phyloP scores from a whole-genome alignment of 192 early-diverging fungal species.

The Podila horticola region DNA sequence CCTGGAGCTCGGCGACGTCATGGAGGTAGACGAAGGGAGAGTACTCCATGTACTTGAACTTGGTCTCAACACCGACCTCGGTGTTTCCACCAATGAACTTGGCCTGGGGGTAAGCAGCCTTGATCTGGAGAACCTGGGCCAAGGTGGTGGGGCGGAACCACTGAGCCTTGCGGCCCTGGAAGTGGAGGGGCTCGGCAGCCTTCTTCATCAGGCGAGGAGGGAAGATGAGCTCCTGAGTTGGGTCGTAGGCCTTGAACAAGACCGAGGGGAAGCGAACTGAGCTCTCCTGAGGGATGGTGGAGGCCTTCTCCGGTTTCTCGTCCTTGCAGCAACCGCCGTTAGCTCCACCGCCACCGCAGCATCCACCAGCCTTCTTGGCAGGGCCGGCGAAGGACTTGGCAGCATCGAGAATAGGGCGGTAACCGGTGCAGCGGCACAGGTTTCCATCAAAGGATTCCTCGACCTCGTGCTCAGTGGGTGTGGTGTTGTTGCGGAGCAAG shows the following conservation, averaged over 20 bases:
- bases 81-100: conserved; percentile 88
- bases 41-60: conserved; percentile 77
- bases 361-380: conserved; percentile 43
- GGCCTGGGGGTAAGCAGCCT: conserved; percentile 68
- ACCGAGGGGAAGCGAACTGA: conserved; percentile 46
- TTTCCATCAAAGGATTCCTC: conserved; percentile 90
- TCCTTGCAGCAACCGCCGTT: conserved; percentile 61
- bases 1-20: conserved; percentile 77
- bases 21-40: conserved; percentile 69
- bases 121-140: conserved; percentile 59
- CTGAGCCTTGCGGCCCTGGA: conserved; percentile 57
- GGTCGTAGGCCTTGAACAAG: conserved; percentile 69
- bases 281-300: conserved; percentile 46
- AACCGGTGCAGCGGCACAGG: conserved; percentile 93
- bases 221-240: conserved; percentile 74
- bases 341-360: conserved; percentile 47
- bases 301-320: conserved; percentile 41
- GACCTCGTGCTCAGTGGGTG: conserved; percentile 74
- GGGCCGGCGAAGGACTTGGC: conserved; percentile 68
- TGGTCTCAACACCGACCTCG: conserved; percentile 82
- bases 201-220: conserved; percentile 72
- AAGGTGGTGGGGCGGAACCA: conserved; percentile 74
- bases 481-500: conserved; percentile 76
- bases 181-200: conserved; percentile 57
- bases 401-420: conserved; percentile 87